Evolutionary conservation across 805 yeast genomes (phyloP), one percentile per base, ranked within the genome.

Genomic region (Helenozyma rhizophorensis): DNA sequence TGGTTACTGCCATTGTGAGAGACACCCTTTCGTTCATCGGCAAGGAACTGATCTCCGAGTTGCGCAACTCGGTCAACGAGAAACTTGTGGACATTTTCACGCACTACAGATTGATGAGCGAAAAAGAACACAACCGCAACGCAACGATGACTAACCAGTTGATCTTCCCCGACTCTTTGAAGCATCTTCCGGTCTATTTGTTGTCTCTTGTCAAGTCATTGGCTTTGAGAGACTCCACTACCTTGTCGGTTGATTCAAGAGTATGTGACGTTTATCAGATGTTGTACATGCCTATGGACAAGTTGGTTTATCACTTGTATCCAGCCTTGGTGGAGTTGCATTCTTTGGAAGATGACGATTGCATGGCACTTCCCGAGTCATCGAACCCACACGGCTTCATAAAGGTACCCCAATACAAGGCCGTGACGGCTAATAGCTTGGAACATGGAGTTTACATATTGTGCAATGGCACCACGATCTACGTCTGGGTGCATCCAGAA

Each of bases 281-380:
- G 51, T 64, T 72, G 45, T 60, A 70, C 6, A 64, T 74, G 54
- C 72, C 83, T 3, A 53, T 81, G 11, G 77, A 74, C 14, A 68
- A 69, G 31, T 62, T 89, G 14, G 62, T 78, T 14, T 73, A 72
- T 38, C 78, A 76, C 40, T 65, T 93, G 23, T 93, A 89, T 50
- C 97, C 98, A 1, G 78, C 83, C 9, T 64, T 90, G 35, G 68
- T 83, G 21, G 84, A 83, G 24, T 56, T 90, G 16, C 95, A 88
- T 53, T 68, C 74, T 3, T 56, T 85, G 37, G 59, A 60, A 2
- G 81, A 74, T 8, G 62, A 61, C 1, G 95, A 85, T 40, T 77
- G 65, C 6, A 22, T 51, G 27, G 51, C 51, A 1, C 30, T 40
- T 4, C 33, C 24, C 10, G 48, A 37, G 12, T 32, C 78, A 26